Evolutionary conservation across 2,329 filamentous ascomycete genomes (phyloP).

Genomic region (Colletotrichum kahawae): DNA sequence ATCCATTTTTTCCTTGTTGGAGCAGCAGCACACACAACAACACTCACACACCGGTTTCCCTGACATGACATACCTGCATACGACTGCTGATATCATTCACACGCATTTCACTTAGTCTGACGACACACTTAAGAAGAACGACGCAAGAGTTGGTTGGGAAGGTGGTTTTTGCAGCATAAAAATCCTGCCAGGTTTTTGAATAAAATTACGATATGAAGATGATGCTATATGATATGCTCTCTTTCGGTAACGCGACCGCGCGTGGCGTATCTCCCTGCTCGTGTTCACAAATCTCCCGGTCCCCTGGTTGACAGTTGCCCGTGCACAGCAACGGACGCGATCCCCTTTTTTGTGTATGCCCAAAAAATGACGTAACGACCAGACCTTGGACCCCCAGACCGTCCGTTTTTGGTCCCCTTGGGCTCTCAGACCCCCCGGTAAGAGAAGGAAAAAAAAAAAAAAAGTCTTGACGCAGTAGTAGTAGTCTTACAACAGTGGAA

Average conservation of each 20-base stretch:
- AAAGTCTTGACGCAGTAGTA: not conserved
- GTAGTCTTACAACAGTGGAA: not conserved
- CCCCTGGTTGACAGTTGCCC: slow-evolving; percentile 9
- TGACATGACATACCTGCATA: not conserved
- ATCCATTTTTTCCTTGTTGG: not conserved
- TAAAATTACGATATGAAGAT: slow-evolving; percentile 20
- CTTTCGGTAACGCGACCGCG: not conserved
- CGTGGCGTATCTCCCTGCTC: not conserved
- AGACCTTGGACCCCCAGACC: not conserved
- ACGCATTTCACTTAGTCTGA: not conserved
- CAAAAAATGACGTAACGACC: not conserved
- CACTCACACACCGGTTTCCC: not conserved
- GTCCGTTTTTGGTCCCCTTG: not conserved
- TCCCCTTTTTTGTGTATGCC: not conserved
- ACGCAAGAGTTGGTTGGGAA: not conserved
- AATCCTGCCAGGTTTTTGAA: not conserved
- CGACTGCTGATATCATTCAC: not conserved
- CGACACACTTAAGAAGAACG: not conserved
- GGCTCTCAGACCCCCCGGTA: not conserved
- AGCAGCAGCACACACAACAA: no score
- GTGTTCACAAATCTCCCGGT: not conserved
- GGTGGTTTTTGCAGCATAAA: not conserved
- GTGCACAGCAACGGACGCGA: not conserved
- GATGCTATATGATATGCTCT: not conserved
- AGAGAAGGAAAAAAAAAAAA: not conserved